Base-by-base conservation (phyloP, 305 asterid genomes). In the Petunia hybrid region DNA sequence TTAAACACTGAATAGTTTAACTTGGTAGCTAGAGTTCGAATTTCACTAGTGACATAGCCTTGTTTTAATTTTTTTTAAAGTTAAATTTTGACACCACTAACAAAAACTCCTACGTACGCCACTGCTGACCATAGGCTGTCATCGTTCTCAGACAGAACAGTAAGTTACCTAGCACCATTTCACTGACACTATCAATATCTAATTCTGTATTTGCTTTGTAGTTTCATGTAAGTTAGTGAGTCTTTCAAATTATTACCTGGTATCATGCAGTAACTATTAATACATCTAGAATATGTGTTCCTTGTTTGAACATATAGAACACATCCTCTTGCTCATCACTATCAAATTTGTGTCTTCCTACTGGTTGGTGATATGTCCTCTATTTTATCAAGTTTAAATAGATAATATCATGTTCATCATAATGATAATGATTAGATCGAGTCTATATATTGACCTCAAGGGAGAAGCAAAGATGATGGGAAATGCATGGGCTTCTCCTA, bases 351-450 rank as follows among this genome's bases (percentile, higher is more conserved):
- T 46, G 43, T 48, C 10, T 10, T 71, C 16, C 22, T 31, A 71
- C 43, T 71, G 60, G 77, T 70, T 70, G 22, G 77, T 70, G 60
- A 70, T 48, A 10, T 12, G 7, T 35, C 62, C 22, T 71, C 48
- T 39, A 6, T 48, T 51, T 73, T 45, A 35, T 48, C 56, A 42
- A 48, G 78, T 51, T 71, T 16, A 63, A 36, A 12, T 36, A 31
- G 66, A 61, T 10, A 62, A 1, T 62, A 35, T 41, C 42, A 62
- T 35, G 68, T 35, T 62, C 68, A 62, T 35, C n/a, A 35, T 62
- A 10, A 62, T 3, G 13, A 39, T 16, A 43, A 16, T 45, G 16
- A 69, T 45, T 9, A 9, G 59, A 35, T 61, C 8, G 31, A 22
- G n/a, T 62, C 14, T 35, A 8, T 22, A 22, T 22, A 22, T 35